Conservation (phyloP, 1,284 basidiomycete genomes). For the Ustilago crameri region DNA sequence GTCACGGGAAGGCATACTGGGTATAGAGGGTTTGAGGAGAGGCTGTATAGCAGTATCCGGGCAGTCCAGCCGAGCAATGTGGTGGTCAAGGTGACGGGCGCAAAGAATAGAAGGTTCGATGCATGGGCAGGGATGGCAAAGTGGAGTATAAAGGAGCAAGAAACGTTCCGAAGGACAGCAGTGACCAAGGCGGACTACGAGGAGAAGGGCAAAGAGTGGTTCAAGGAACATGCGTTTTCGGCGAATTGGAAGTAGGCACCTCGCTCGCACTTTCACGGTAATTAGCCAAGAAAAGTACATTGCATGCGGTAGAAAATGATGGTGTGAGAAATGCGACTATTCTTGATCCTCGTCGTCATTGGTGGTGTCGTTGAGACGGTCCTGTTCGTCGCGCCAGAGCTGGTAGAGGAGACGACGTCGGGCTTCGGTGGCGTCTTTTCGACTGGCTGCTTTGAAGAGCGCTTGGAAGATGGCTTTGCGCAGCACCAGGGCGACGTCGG, state of each 20-base stretch:
- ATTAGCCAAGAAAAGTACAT: too few species aligned
- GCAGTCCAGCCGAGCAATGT: conserved; percentile 53
- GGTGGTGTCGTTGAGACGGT: conserved; percentile 25
- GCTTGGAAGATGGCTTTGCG: conserved; percentile 75
- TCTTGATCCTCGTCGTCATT: too few species aligned
- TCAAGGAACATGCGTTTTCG: conserved; percentile 70
- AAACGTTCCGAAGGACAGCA: conserved; percentile 70
- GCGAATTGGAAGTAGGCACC: conserved; percentile 31
- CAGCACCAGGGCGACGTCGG: conserved; percentile 67
- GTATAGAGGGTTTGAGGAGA: conserved; percentile 77
- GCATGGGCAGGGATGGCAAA: conserved; percentile 93
- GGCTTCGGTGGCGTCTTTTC: conserved; percentile 78
- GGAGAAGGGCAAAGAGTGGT: conserved; percentile 85
- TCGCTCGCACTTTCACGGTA: too few species aligned
- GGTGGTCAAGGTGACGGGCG: conserved; percentile 68
- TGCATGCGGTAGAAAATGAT: too few species aligned
- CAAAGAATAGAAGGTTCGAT: conserved; percentile 78
- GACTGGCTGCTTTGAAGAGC: conserved; percentile 81
- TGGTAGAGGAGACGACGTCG: conserved; percentile 85
- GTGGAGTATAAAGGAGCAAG: conserved; percentile 73
- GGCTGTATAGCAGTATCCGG: conserved; percentile 74
- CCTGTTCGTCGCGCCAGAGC: conserved; percentile 76
- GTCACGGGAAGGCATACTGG: conserved; percentile 84
- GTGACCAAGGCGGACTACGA: conserved; percentile 84
- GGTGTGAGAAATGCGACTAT: too few species aligned